Conservation (phyloP, 1,139 yeast species). For the Kodamaea alishanica region DNA sequence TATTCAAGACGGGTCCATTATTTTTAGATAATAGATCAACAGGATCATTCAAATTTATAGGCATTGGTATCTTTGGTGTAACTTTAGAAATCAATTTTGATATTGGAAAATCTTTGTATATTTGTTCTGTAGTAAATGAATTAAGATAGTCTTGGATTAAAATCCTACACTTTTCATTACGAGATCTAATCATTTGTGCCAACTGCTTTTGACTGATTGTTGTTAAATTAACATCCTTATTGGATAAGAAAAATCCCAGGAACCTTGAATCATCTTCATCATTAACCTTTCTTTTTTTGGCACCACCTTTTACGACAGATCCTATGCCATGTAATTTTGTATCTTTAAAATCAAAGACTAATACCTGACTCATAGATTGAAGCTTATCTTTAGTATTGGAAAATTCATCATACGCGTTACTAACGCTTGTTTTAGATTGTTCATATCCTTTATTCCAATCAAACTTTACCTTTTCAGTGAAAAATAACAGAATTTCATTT, state of each 20-base stretch:
- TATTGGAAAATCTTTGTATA: conserved; percentile 10
- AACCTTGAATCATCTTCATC: conserved; percentile 9
- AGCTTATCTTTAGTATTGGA: conserved; percentile 4
- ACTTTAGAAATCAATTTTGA: conserved; percentile 12
- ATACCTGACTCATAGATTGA: conserved; percentile 41
- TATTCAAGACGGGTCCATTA: neutral
- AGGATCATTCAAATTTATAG: conserved; percentile 30
- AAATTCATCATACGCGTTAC: conserved; percentile 28
- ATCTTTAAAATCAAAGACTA: conserved; percentile 77
- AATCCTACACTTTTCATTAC: conserved; percentile 51
- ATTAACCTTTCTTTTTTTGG: conserved; percentile 13
- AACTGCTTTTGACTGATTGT: conserved; percentile 36
- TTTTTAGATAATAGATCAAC: conserved; percentile 38
- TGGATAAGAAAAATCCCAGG: conserved; percentile 25
- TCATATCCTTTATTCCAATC: conserved; percentile 46
- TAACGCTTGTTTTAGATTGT: conserved; percentile 32
- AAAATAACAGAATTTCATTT: conserved; percentile 48
- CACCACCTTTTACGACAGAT: conserved; percentile 21
- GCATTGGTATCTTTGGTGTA: conserved; percentile 41
- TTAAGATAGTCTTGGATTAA: conserved; percentile 42
- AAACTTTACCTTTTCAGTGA: conserved; percentile 31
- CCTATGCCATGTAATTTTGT: conserved; percentile 48
- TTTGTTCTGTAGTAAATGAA: conserved; percentile 23
- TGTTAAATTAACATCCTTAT: conserved; percentile 20
- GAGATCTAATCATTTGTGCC: conserved; percentile 54